Evolutionary conservation across 2,329 filamentous ascomycete genomes (phyloP).

Genomic region (Fusarium praegraminearum): DNA sequence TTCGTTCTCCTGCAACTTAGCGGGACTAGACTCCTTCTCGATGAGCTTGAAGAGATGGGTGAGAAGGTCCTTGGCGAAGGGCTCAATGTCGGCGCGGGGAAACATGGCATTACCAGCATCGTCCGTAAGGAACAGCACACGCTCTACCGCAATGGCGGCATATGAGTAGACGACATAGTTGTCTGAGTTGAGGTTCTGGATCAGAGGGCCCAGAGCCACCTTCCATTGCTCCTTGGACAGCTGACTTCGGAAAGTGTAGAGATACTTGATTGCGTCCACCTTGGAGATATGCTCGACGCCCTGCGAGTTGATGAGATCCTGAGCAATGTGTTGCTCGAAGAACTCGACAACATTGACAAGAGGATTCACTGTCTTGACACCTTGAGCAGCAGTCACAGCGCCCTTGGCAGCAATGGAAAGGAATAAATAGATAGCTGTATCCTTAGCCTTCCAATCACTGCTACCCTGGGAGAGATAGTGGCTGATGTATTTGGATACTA

Average conservation of each 20-base stretch:
- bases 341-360: constrained; percentile 91
- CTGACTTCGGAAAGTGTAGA: constrained; percentile 97
- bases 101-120: constrained; percentile 83
- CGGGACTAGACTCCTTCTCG: constrained; percentile 82
- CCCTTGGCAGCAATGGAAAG: constrained; percentile 94
- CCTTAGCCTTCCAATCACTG: constrained; percentile 95
- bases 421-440: constrained; percentile 97
- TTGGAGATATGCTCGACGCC: constrained; percentile 86
- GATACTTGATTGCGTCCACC: constrained; percentile 97
- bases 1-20: constrained; percentile 98
- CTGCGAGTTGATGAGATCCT: constrained; percentile 80
- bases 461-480: constrained; percentile 86
- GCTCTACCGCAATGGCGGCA: constrained; percentile 94
- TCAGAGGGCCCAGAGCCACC: constrained; percentile 86
- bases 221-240: constrained; percentile 93
- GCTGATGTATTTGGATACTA: constrained; percentile 88
- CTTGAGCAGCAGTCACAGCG: constrained; percentile 84
- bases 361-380: constrained; percentile 91
- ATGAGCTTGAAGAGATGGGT: constrained; percentile 92
- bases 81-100: constrained; percentile 79
- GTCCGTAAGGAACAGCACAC: constrained; percentile 86
- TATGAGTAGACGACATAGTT: constrained; percentile 99
- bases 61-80: constrained; percentile 86
- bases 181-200: constrained; percentile 87
- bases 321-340: constrained; percentile 91